Conservation (phyloP, 768 basidiomycete genomes). For the Lenzites betulinus region DNA sequence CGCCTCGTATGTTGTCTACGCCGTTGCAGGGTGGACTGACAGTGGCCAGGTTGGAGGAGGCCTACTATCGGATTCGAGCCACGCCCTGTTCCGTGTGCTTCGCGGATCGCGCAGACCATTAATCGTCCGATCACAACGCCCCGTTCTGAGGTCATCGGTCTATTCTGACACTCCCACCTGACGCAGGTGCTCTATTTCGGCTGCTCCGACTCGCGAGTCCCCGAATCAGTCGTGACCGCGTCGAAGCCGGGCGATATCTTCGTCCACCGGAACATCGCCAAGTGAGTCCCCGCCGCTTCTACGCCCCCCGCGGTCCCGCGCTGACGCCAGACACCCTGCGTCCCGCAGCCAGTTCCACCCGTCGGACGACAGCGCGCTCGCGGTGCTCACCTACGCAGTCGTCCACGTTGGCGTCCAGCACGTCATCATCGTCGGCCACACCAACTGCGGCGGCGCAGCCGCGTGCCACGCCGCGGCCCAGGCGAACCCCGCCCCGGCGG, state of each 20-base stretch:
- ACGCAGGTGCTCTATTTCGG: slow-evolving; percentile 74
- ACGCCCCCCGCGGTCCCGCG: background rate
- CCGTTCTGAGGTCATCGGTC: background rate
- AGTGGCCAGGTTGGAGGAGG: background rate
- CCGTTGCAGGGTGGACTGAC: no score
- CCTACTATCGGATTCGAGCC: background rate
- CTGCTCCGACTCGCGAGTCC: slow-evolving; percentile 84
- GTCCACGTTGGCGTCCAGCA: slow-evolving; percentile 71
- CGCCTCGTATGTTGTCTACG: no score
- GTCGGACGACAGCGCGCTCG: slow-evolving; percentile 68
- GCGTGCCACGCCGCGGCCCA: slow-evolving; percentile 53
- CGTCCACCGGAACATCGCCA: slow-evolving; percentile 85
- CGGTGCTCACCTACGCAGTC: slow-evolving; percentile 77
- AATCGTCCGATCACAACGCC: background rate
- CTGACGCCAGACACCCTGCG: background rate
- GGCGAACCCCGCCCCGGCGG: slow-evolving; percentile 31
- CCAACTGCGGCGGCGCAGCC: slow-evolving; percentile 75
- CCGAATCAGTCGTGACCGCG: slow-evolving; percentile 71
- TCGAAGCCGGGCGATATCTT: slow-evolving; percentile 81
- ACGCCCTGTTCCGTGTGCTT: no score
- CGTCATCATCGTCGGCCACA: slow-evolving; percentile 84
- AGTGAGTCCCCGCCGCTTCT: slow-evolving; percentile 47
- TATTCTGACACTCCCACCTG: background rate
- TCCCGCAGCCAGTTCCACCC: slow-evolving; percentile 65
- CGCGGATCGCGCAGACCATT: background rate